Percentiles rank a stretch among this genome's conserved stretches.
These are phyloP conservation scores for Hortaea sp. DNA, from an alignment of 2,329 filamentous ascomycete species.

Conservation along the genomic window DNA sequence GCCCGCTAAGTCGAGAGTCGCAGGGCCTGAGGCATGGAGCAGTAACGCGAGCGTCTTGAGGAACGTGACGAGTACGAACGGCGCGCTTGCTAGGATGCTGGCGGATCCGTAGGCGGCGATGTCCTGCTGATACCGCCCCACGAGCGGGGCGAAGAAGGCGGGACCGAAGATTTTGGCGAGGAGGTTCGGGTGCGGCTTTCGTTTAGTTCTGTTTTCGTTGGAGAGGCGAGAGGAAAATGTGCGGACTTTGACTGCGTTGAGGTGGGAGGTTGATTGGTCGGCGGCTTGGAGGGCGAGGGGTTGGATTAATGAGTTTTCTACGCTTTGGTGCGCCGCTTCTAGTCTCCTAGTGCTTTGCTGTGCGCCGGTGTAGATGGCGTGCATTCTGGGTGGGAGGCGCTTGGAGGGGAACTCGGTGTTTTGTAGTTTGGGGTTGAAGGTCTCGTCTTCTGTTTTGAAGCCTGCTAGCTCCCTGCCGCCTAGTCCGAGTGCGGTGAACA, in stretches of 20 bases:
- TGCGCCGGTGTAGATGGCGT: constrained; percentile 51
- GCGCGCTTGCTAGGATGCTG: constrained; percentile 57
- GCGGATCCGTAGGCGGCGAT: constrained; percentile 21
- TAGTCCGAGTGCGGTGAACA: constrained; percentile 74
- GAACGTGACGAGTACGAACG: constrained; percentile 67
- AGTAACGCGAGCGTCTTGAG: constrained; percentile 78
- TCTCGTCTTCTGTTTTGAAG: constrained; percentile 48
- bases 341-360: constrained; percentile 45
- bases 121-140: constrained; percentile 50
- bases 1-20: constrained; percentile 62
- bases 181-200: constrained; percentile 58
- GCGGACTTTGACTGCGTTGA: constrained; percentile 71
- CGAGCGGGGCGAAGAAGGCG: constrained; percentile 79
- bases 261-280: constrained; percentile 65
- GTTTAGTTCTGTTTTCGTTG: constrained; percentile 44
- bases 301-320: constrained; percentile 65
- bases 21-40: constrained; percentile 72
- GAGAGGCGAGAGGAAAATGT: constrained; percentile 75
- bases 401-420: constrained; percentile 63
- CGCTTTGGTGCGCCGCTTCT: constrained; percentile 54
- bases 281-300: constrained; percentile 75
- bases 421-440: constrained; percentile 28
- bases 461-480: constrained; percentile 78
- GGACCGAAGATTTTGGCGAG: constrained; percentile 65
- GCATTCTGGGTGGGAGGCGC: constrained; percentile 61